A percentile compares a stretch with the other conserved stretches of the same genome.
phyloP scores from a whole-genome alignment of 139 green algal genomes.

The Chlamydomonas sp. region DNA sequence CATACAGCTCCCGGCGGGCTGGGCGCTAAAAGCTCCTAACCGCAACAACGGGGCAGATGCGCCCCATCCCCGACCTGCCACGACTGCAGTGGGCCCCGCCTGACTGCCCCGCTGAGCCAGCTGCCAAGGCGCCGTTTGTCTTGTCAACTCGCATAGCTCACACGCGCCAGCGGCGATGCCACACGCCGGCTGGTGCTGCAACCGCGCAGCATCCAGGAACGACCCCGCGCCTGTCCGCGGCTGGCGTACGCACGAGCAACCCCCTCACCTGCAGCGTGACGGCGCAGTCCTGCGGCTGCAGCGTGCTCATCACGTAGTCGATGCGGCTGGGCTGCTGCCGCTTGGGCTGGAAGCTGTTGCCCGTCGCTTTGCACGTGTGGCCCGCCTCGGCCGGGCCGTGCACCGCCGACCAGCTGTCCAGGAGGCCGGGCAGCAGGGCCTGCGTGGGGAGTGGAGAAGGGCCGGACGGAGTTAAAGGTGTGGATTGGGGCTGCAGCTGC shows the following conservation, averaged over 20 bases:
- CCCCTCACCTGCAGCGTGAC: conserved; percentile 15
- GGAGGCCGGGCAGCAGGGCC: conserved; percentile 46
- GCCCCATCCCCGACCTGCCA: no score
- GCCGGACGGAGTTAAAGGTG: background rate
- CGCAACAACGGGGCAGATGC: no score
- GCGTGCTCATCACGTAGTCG: conserved; percentile 48
- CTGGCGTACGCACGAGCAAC: background rate
- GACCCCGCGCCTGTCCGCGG: no score
- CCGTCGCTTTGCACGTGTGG: conserved; percentile 51
- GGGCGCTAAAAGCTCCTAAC: no score
- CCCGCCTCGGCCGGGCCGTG: conserved; percentile 19
- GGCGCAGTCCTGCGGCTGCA: background rate
- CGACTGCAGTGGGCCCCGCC: no score
- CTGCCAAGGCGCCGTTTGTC: no score
- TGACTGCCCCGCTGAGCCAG: no score
- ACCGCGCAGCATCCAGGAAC: background rate
- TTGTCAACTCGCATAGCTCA: no score
- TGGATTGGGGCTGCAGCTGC: background rate
- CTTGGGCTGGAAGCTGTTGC: conserved; percentile 48
- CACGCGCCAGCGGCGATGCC: no score
- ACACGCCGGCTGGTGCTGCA: no score
- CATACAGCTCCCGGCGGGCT: no score
- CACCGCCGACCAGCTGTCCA: conserved; percentile 35
- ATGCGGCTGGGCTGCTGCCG: conserved; percentile 56
- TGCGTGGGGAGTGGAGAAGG: background rate